phyloP scores from a whole-genome alignment of 176 grass and related monocot species.

The Bromus sterilis region DNA sequence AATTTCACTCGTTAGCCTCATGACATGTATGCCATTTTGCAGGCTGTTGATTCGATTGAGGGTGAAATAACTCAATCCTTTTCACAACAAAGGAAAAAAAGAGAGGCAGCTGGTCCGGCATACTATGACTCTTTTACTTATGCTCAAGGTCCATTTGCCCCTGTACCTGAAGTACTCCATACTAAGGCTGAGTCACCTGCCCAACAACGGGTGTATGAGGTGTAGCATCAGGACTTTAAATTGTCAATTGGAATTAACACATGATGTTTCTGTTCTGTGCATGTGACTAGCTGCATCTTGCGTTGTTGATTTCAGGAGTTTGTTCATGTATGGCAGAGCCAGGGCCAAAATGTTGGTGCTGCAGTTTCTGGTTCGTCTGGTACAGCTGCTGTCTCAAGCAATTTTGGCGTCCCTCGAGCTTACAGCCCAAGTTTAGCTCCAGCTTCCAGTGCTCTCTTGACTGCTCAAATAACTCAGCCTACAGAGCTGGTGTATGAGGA shows the following conservation, averaged over 20 bases:
- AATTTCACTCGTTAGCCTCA: not conserved
- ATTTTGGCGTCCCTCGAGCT: conserved; percentile 35
- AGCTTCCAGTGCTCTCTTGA: conserved; percentile 26
- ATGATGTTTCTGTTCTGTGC: conserved; percentile 6
- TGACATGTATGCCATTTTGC: not conserved
- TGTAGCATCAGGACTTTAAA: conserved; percentile 21
- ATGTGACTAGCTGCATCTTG: not conserved
- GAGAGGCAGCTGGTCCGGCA: conserved; percentile 56
- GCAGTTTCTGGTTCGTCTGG: conserved; percentile 37
- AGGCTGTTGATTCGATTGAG: conserved; percentile 76
- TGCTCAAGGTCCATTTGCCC: conserved; percentile 58
- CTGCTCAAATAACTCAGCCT: conserved; percentile 54
- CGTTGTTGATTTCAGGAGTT: conserved; percentile 57
- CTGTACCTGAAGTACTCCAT: conserved; percentile 55
- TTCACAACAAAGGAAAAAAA: conserved; percentile 69
- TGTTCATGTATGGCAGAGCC: conserved; percentile 56
- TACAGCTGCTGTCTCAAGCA: conserved; percentile 25
- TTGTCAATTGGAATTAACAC: not conserved
- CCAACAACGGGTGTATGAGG: conserved; percentile 76
- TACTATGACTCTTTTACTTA: conserved; percentile 66
- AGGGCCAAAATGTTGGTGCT: conserved; percentile 51
- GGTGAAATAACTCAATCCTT: conserved; percentile 51
- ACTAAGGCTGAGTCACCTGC: conserved; percentile 63
- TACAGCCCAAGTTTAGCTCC: conserved; percentile 51
- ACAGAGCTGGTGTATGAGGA: conserved; percentile 51